Percentiles rank a stretch among this genome's conserved stretches.
These are phyloP conservation scores for Begonia masoniana DNA, from an alignment of 306 rosid genomes.

Conservation along the genomic window DNA sequence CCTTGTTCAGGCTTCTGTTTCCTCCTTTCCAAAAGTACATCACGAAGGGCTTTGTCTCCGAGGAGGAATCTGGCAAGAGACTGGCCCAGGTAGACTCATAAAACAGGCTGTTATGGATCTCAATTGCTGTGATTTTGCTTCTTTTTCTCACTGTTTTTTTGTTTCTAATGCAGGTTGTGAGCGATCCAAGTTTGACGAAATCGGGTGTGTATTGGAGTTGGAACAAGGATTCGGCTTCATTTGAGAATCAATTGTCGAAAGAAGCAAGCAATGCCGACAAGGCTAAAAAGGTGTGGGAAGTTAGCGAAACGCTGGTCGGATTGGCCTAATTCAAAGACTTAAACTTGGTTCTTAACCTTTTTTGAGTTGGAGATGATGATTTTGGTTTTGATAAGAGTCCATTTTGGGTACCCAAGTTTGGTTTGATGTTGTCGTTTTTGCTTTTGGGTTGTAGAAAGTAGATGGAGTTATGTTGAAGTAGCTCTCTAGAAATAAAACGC, in stretches of 20 bases:
- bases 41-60: conserved; percentile 93
- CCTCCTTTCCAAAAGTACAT: conserved; percentile 97
- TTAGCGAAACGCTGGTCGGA: conserved; percentile 92
- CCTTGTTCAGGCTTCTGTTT: conserved; percentile 79
- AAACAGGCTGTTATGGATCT: neutral
- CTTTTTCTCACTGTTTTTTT: conserved; percentile 7
- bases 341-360: neutral
- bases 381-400: neutral
- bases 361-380: neutral
- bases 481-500: too few species aligned
- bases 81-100: conserved; percentile 72
- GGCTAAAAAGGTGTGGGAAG: conserved; percentile 89
- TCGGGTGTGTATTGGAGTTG: conserved; percentile 99
- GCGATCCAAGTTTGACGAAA: conserved; percentile 88
- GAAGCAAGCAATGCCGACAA: conserved; percentile 82
- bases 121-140: neutral
- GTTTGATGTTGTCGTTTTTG: neutral
- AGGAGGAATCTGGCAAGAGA: conserved; percentile 89
- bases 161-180: conserved; percentile 54
- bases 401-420: too few species aligned
- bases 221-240: conserved; percentile 86
- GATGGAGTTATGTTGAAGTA: too few species aligned
- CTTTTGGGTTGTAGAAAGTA: too few species aligned
- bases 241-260: conserved; percentile 79
- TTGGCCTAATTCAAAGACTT: conserved; percentile 33